Evolutionary conservation across 768 basidiomycete species (phyloP).

Genomic region (Pulveroboletus sp.): DNA sequence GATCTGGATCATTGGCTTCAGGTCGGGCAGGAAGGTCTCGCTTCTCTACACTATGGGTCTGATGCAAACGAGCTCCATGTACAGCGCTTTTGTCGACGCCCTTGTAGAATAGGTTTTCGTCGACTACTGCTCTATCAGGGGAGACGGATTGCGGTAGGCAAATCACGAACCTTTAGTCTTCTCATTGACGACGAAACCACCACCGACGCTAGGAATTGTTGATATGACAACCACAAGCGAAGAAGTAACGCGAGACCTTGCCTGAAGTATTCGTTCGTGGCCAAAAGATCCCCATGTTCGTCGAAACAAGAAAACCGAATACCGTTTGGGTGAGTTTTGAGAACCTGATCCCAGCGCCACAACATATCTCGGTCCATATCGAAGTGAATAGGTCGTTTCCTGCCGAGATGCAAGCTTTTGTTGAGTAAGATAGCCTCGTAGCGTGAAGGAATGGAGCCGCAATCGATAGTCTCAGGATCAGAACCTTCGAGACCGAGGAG

Average conservation of each 20-base stretch:
- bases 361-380: conserved; percentile 91
- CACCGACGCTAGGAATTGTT: conserved; percentile 58
- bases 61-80: conserved; percentile 74
- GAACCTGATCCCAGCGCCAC: conserved; percentile 86
- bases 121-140: conserved; percentile 42
- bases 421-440: conserved; percentile 64
- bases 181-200: conserved; percentile 93
- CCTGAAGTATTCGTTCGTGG: conserved; percentile 94
- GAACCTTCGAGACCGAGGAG: conserved; percentile 82
- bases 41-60: conserved; percentile 44
- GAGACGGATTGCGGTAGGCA: not conserved
- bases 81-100: conserved; percentile 79
- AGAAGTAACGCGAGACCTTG: conserved; percentile 9
- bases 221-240: not conserved
- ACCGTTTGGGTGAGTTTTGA: conserved; percentile 87
- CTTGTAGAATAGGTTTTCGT: conserved; percentile 94
- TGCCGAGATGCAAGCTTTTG: conserved; percentile 66
- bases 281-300: conserved; percentile 76
- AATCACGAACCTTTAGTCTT: conserved; percentile 69
- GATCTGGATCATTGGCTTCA: conserved; percentile 33
- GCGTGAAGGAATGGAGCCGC: conserved; percentile 73
- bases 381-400: conserved; percentile 71
- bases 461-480: conserved; percentile 92
- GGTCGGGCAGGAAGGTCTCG: conserved; percentile 12
- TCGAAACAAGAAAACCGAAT: conserved; percentile 89